Conservation (phyloP, 352 stramenopile genomes). For the Phytophthora nicotianae region DNA sequence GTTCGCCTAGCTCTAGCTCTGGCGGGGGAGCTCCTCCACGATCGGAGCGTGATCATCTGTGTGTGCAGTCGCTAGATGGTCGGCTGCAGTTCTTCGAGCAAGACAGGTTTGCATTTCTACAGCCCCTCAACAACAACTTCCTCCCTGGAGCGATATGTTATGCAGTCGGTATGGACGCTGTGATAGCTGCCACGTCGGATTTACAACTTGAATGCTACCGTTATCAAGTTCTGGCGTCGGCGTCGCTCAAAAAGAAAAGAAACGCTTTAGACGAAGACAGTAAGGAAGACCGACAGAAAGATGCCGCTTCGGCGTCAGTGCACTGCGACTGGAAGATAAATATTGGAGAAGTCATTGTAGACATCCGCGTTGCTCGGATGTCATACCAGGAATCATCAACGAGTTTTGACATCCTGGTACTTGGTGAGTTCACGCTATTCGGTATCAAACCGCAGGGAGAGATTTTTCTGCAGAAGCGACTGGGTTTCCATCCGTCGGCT, state of each 20-base stretch:
- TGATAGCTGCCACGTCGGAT: slow-evolving; percentile 84
- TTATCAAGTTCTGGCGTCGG: slow-evolving; percentile 82
- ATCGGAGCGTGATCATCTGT: slow-evolving; percentile 76
- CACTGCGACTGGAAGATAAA: slow-evolving; percentile 78
- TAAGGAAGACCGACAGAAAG: slow-evolving; percentile 31
- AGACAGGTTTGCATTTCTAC: slow-evolving; percentile 86
- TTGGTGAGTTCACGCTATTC: slow-evolving; percentile 86
- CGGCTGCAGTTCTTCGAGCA: slow-evolving; percentile 93
- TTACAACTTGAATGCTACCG: slow-evolving; percentile 89
- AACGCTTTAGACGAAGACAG: slow-evolving; percentile 49
- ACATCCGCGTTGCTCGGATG: slow-evolving; percentile 60
- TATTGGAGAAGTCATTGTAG: slow-evolving; percentile 60
- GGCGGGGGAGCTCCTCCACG: slow-evolving; percentile 15
- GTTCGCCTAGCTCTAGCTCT: slow-evolving; percentile 26
- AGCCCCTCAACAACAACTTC: slow-evolving; percentile 84
- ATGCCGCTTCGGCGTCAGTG: slow-evolving; percentile 32
- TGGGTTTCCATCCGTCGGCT: slow-evolving; percentile 72
- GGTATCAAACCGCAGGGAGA: slow-evolving; percentile 79
- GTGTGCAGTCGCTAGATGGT: slow-evolving; percentile 92
- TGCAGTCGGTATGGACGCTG: slow-evolving; percentile 72
- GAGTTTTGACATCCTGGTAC: slow-evolving; percentile 84
- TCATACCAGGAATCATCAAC: slow-evolving; percentile 52
- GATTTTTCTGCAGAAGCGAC: slow-evolving; percentile 77
- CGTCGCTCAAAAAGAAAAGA: slow-evolving; percentile 71
- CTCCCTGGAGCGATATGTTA: slow-evolving; percentile 86